Percentiles rank a stretch among this genome's conserved stretches.
phyloP scores from a whole-genome alignment of 169 alveolate species.

The Neospora caninum region DNA sequence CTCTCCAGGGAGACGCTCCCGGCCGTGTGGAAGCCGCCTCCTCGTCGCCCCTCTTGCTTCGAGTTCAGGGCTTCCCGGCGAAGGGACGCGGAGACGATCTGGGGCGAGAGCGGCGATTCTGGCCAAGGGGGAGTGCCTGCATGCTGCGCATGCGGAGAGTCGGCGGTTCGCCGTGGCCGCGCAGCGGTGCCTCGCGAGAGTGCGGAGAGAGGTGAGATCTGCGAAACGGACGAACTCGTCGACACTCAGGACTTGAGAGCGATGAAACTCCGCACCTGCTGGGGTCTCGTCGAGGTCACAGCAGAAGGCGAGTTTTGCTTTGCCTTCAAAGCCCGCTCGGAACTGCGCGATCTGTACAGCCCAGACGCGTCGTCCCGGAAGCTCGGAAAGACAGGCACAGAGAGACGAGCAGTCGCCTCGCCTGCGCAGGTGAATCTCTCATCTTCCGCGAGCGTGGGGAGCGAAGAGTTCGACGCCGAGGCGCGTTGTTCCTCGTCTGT shows the following conservation, averaged over 20 bases:
- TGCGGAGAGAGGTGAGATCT: too few relatives aligned
- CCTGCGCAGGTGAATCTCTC: too few relatives aligned
- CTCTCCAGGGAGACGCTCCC: neutral
- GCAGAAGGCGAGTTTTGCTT: neutral
- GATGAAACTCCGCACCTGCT: neutral
- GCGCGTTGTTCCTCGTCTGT: too few relatives aligned
- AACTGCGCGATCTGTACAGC: neutral
- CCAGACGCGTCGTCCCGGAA: neutral
- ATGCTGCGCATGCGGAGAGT: neutral
- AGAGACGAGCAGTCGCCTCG: too few relatives aligned
- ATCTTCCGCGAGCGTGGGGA: too few relatives aligned
- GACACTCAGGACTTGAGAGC: neutral
- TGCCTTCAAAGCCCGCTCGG: constrained; percentile 4
- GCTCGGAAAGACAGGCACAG: neutral
- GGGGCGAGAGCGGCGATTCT: too few relatives aligned
- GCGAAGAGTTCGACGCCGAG: too few relatives aligned
- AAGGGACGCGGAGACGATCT: too few relatives aligned
- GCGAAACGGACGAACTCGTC: neutral
- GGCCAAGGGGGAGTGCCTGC: too few relatives aligned
- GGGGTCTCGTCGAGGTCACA: constrained; percentile 11
- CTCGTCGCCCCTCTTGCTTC: too few relatives aligned
- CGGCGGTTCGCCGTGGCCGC: neutral
- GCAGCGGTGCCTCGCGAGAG: too few relatives aligned
- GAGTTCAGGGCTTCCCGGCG: too few relatives aligned
- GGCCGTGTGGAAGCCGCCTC: neutral